These are phyloP conservation scores for Pleurotus cornucopiae DNA, from an alignment of 768 basidiomycete genomes.

Conservation along the genomic window DNA sequence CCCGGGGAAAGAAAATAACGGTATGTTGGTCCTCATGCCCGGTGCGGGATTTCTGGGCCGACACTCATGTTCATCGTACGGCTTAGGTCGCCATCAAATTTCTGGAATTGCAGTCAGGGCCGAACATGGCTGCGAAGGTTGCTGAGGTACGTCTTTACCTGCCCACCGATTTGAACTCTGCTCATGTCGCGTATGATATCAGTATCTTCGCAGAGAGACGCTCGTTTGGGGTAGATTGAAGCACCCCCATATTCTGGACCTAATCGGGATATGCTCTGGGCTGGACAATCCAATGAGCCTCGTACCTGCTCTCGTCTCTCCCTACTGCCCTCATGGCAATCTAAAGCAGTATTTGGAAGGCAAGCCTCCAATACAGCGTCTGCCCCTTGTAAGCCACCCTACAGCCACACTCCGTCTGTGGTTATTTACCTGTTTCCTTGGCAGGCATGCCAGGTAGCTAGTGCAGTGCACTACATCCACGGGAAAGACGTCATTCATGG, in stretches of 20 bases:
- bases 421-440: background rate
- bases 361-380: background rate
- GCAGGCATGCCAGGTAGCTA: constrained; percentile 13
- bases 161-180: background rate
- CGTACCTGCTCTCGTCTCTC: constrained; percentile 13
- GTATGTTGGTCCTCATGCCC: background rate
- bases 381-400: constrained; percentile 6
- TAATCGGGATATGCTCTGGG: constrained; percentile 1
- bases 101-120: background rate
- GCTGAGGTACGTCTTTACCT: background rate
- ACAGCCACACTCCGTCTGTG: background rate
- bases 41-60: background rate
- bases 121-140: background rate
- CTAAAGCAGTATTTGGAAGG: constrained; percentile 6
- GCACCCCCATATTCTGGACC: constrained; percentile 7
- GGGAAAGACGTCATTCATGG: constrained; percentile 13
- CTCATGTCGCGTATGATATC: background rate
- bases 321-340: constrained; percentile 8
- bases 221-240: constrained; percentile 5
- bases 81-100: background rate
- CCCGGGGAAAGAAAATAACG: background rate
- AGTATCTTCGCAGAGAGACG: constrained; percentile 8
- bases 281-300: background rate
- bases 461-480: constrained; percentile 17
- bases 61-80: background rate